A percentile compares a stretch with the other conserved stretches of the same genome.
These are phyloP conservation scores for Cercophora scortea DNA, from an alignment of 495 filamentous ascomycete species.

Conservation along the genomic window DNA sequence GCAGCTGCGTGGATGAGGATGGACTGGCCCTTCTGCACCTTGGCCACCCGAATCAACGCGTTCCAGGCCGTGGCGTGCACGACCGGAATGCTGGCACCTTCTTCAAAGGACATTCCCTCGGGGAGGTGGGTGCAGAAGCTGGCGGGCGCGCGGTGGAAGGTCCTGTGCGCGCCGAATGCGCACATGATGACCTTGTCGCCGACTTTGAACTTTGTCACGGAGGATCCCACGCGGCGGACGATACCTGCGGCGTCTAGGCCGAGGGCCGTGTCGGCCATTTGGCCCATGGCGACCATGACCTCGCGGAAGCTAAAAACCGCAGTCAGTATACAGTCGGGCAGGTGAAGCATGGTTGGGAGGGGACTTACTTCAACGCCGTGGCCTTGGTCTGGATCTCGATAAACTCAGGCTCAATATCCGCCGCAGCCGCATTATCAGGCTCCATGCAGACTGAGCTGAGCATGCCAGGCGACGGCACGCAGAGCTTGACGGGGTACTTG, in stretches of 20 bases:
- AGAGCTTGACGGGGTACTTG: no score
- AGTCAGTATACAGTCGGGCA: no score
- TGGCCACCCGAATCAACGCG: neutral
- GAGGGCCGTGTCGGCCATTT: neutral
- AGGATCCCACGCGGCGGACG: neutral
- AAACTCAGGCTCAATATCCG: no score
- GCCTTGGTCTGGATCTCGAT: no score
- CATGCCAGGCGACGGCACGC: no score
- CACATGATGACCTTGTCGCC: neutral
- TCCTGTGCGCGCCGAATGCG: neutral
- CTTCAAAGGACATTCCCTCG: neutral
- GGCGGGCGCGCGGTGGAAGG: neutral
- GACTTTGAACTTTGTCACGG: neutral
- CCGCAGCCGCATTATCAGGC: no score
- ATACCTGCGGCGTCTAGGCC: neutral
- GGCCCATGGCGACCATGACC: neutral
- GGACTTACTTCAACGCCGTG: no score
- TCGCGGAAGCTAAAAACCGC: neutral
- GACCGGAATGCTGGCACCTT: neutral
- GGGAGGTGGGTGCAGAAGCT: neutral
- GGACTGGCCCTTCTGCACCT: neutral
- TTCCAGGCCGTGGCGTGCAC: neutral
- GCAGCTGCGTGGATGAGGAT: neutral
- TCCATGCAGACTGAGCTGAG: no score
- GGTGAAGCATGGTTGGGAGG: no score